Evolutionary conservation across 257 asterid species (phyloP), one percentile per base, ranked within the genome.

Genomic region (Fraxinus quadrangulata): DNA sequence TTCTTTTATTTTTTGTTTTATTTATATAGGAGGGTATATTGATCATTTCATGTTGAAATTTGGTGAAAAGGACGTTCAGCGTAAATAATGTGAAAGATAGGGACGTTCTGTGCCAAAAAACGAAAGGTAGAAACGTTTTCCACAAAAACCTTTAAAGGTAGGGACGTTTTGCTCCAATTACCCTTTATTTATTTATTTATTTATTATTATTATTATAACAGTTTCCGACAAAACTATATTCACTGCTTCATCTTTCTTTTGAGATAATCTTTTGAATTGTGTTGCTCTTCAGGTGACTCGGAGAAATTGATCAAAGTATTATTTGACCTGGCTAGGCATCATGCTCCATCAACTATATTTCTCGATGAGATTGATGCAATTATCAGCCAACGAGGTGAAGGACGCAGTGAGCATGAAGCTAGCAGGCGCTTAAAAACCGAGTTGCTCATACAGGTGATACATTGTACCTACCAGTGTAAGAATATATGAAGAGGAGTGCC

Each of bases 341-440:
- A 95, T 84, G 99, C 99, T 39, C 98, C 99, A 71, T 89, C 99
- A 77, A 95, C 99, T 75, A 95, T 93, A 82, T 95, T 95, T 89
- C 92, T 95, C 78, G 99, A 95, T 83, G 99, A 95, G 87, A 95
- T 95, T 73, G 98, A 95, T 80, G 97, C 99, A 67, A 95, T 95
- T 78, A 93, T 95, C 77, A 92, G 99, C 83, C 99, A 95, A 80
- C 97, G 99, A 56, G 98, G 98, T 81, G 99, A 95, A 86, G 99
- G 91, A 21, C 98, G 95, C 37, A 95, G 97, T 82, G 99, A 95
- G 81, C 99, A 95, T 88, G 98, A 95, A 87, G 96, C 99, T 54
- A 95, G 99, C 81, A 88, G 99, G 89, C 98, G 99, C 67, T 86
- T 95, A 77, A 95, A 95, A 85, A 95, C 99, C 26, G 99, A 95